These are phyloP conservation scores for Colletotrichum salicis DNA, from an alignment of 2,329 filamentous ascomycete genomes.

Conservation along the genomic window DNA sequence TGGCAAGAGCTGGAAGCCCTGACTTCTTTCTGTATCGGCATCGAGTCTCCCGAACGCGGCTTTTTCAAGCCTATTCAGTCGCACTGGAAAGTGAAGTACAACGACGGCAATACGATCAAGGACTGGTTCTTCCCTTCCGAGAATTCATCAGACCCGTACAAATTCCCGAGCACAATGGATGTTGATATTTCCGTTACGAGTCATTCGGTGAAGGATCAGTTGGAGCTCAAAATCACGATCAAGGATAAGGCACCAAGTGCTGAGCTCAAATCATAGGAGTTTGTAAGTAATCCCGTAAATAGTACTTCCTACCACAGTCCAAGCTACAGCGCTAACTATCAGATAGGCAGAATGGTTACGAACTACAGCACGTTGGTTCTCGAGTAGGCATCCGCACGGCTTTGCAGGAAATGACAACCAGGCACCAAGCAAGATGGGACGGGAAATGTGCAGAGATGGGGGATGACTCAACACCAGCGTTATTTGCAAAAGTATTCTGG, in stretches of 20 bases:
- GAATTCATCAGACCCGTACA: slow-evolving; percentile 11
- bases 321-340: not conserved
- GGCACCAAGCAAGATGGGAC: too few relatives aligned
- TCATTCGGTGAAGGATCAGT: slow-evolving; percentile 9
- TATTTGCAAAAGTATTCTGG: not conserved
- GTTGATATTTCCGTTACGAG: slow-evolving; percentile 18
- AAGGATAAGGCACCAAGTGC: not conserved
- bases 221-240: slow-evolving; percentile 14
- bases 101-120: slow-evolving; percentile 15
- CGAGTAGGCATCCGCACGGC: too few relatives aligned
- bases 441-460: not conserved
- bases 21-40: slow-evolving; percentile 26
- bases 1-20: slow-evolving; percentile 32
- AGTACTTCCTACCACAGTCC: not conserved
- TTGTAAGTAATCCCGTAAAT: not conserved
- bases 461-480: not conserved
- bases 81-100: slow-evolving; percentile 28
- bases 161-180: slow-evolving; percentile 22
- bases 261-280: not conserved
- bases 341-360: not conserved
- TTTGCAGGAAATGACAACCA: too few relatives aligned
- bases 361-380: not conserved
- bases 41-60: slow-evolving; percentile 27
- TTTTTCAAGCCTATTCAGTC: slow-evolving; percentile 29
- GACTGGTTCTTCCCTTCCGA: slow-evolving; percentile 14